Base-by-base conservation (phyloP, 148 eudicot genomes). In the Pharnaceum exiguum region DNA sequence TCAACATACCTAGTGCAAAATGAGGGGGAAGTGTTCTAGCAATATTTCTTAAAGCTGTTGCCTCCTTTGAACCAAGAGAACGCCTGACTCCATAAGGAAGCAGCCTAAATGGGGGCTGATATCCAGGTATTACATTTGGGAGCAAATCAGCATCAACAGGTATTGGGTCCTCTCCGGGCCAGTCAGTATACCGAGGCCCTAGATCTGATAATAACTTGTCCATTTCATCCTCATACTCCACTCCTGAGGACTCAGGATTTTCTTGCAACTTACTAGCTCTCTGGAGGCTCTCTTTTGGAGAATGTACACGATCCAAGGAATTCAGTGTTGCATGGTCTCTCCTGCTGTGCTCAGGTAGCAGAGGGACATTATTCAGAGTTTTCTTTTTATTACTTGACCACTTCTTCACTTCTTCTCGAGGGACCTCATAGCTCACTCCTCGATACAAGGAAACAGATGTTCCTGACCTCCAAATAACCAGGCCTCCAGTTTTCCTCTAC, bases 391-490 rank as follows among this genome's bases (percentile, higher is more conserved):
- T 70, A 26, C 36, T 66, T 25, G 42, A 36, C 33, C 49, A 63
- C 67, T 77, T 79, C 67, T 58, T 69, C 19, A 32, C 47, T 70
- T 56, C 56, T 40, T 32, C 62, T 64, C 75, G 75, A 35, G 84
- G 86, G 64, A 57, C 76, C 26, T 81, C 78, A 71, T 82, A 87
- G 63, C 81, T 77, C 50, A 83, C 84, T 31, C 98, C 98, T 51
- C 98, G 84, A 59, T 88, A 93, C 47, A 88, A 60, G 43, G 82
- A 74, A 52, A 88, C 70, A 26, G 96, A 85, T 29, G 95, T 88
- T 33, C 98, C 98, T 50, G 98, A 93, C 77, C 98, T 93, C 96
- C 96, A 93, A 63, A 93, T 85, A 39, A 93, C 95, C 70, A 93
- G 56, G 45, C 98, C 98, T 28, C 89, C 90, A 15, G 98, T 93